Percentiles rank a stretch among this genome's conserved stretches.
Conservation (phyloP, 345 rosid species). For the Eucalyptus curtisii region DNA sequence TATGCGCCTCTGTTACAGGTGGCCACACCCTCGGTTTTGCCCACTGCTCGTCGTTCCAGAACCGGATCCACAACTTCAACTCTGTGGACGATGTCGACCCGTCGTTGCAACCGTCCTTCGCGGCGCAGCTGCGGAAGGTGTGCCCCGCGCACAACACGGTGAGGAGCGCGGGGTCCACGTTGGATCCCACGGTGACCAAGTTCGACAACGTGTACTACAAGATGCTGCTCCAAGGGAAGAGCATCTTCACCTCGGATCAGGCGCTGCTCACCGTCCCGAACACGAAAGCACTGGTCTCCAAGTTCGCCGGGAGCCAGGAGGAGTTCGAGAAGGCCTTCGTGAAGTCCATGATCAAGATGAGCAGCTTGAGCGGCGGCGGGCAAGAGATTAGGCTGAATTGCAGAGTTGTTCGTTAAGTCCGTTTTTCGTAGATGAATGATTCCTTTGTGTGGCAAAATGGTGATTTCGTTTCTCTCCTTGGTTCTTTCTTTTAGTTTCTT, state of each 20-base stretch:
- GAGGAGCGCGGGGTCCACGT: slow-evolving; percentile 50
- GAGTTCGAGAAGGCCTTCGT: slow-evolving; percentile 53
- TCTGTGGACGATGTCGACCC: slow-evolving; percentile 45
- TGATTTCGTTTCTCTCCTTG: background rate
- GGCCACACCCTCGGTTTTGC: slow-evolving; percentile 91
- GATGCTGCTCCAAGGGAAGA: slow-evolving; percentile 51
- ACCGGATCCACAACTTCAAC: slow-evolving; percentile 72
- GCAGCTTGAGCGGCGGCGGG: slow-evolving; percentile 52
- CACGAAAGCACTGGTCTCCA: slow-evolving; percentile 39
- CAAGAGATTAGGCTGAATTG: slow-evolving; percentile 70
- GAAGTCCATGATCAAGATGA: slow-evolving; percentile 81
- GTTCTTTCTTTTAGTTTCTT: background rate
- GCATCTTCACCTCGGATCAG: slow-evolving; percentile 73
- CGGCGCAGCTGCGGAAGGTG: slow-evolving; percentile 23
- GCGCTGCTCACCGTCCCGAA: slow-evolving; percentile 39
- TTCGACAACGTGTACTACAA: slow-evolving; percentile 78
- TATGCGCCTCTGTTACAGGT: slow-evolving; percentile 9
- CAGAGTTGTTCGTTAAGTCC: slow-evolving; percentile 16
- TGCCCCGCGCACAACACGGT: slow-evolving; percentile 57
- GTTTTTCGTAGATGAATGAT: background rate
- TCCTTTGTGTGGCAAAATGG: background rate
- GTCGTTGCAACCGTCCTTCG: slow-evolving; percentile 47
- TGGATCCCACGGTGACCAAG: slow-evolving; percentile 27
- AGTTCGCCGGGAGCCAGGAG: slow-evolving; percentile 32
- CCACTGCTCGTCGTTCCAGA: slow-evolving; percentile 83